Evolutionary conservation across 441 rosid species (phyloP), one percentile per base, ranked within the genome.

Genomic region (Sinapis alba): DNA sequence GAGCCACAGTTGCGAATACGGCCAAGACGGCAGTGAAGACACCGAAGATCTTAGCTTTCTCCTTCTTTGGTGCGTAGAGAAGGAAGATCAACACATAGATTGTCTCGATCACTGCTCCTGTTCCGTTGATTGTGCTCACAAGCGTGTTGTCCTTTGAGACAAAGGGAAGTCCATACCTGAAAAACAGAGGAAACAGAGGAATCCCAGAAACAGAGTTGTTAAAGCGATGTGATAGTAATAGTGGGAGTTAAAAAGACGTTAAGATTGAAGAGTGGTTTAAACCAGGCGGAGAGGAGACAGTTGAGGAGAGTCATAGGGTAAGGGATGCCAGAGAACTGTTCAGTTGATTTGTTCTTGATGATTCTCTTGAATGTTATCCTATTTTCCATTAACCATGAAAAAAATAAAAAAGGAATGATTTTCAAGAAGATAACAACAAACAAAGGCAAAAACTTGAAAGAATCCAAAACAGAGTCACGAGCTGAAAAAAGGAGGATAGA

Each of bases 211-310:
- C 53, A 73, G 54, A 63, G 68, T 45, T 7, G 6, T 7, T 21
- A 41, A 32, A 61, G 43, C 15, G 26, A 18, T 32, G 12, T 28
- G 38, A 26, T 7, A 57, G 32, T 28, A 28, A 2, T 30, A 9
- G n/a, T 54, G 5, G 20, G 16, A 26, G 65, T 41, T 12, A 41
- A 75, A 21, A 12, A 30, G 43, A 56, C n/a, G 20, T 27, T 15
- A 4, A 43, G 36, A 0, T 28, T 65, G 24, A 13, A 30, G 58
- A 64, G 7, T 36, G 11, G 4, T 0, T 13, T 75, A 63, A 79
- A 94, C 99, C 99, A 95, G 6, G 98, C 94, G 24, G 98, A 88
- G 65, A 95, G 97, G 73, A 93, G 96, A 72, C 97, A 90, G 87
- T 93, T 95, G 84, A 95, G 95, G 74, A 93, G 69, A 32, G 98